Base-by-base conservation (phyloP, 2,329 filamentous ascomycete species). In the Pseudogymnoascus sp. region DNA sequence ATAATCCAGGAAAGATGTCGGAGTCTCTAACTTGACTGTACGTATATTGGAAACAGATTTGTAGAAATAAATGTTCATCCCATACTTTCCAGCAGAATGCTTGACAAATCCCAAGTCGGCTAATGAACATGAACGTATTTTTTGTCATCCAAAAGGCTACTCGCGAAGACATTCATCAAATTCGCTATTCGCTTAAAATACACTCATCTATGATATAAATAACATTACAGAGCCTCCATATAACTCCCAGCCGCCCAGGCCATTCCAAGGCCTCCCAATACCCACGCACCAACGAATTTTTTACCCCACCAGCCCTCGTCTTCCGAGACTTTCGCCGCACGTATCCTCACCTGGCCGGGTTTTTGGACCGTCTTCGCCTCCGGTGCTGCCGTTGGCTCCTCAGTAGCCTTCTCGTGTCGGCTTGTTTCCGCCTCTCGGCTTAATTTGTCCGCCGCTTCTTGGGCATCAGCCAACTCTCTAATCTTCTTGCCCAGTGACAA, bases 401-500 rank as follows among this genome's bases (percentile, higher is more conserved):
- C 38, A 2, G 62, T 59, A 7, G 61, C 49, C 59, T 60, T 53
- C 42, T 64, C 66, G 14, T 61, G 62, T 56, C 65, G 66, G 40
- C 68, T 69, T 23, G 28, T 16, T 16, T 61, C 46, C 1, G 28
- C 34, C 68, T 72, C 66, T 61, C 67, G 31, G 65, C 66, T 67
- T 75, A 71, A 72, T 28, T 79, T 76, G 2, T 79, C 79, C 3
- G 80, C 81, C 65, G 77, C 77, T 66, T 76, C 73, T 9, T 66
- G 64, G 59, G 66, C 65, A 40, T 73, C 69, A 71, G 77, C 81
- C 71, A 83, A 75, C 65, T 80, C 76, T 2, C 82, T 80, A 69
- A 88, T 88, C 38, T 83, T 86, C 76, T 79, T 82, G 72, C 90
- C 89, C 59, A 97, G 82, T n/a, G 87, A 84, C 36, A 89, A 77